Percentiles rank a stretch among this genome's conserved stretches.
phyloP scores from a whole-genome alignment of 306 rosid genomes.

The Parietaria judaica region DNA sequence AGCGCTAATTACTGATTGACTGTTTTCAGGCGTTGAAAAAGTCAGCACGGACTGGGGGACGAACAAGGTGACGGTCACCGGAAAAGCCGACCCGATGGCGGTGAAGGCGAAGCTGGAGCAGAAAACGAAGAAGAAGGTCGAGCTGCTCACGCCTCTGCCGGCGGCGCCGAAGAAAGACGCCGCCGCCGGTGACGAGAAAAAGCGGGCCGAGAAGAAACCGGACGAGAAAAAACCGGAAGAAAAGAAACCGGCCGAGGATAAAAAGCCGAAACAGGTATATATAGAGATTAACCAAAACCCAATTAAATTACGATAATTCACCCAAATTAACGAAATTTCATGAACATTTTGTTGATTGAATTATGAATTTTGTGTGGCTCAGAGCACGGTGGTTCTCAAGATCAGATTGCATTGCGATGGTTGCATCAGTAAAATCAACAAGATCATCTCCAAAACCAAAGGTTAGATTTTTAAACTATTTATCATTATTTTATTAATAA shows the following conservation, averaged over 20 bases:
- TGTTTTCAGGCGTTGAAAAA: conserved; percentile 48
- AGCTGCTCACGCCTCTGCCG: conserved; percentile 53
- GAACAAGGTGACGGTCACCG: conserved; percentile 56
- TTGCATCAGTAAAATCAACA: conserved; percentile 59
- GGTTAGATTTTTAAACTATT: conserved; percentile 33
- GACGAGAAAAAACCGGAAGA: conserved; percentile 35
- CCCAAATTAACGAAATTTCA: too few species aligned
- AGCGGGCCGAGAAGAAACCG: conserved; percentile 28
- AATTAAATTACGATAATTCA: too few species aligned
- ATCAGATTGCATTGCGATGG: conserved; percentile 80
- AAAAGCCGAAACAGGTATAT: conserved; percentile 41
- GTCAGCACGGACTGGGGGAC: conserved; percentile 46
- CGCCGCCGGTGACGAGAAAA: conserved; percentile 33
- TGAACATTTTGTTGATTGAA: too few species aligned
- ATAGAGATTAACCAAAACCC: too few species aligned
- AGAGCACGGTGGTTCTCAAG: conserved; percentile 65
- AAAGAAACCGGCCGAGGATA: conserved; percentile 48
- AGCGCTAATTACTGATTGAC: neutral
- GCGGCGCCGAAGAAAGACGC: conserved; percentile 40
- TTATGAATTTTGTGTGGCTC: conserved; percentile 17
- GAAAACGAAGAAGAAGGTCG: conserved; percentile 64
- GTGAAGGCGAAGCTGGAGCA: conserved; percentile 44
- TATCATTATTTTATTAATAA: neutral
- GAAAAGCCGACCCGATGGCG: conserved; percentile 46
- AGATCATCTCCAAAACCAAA: conserved; percentile 33